Evolutionary conservation across 805 yeast genomes (phyloP), one percentile per base, ranked within the genome.

Genomic region (Yamadazyma laniorum): DNA sequence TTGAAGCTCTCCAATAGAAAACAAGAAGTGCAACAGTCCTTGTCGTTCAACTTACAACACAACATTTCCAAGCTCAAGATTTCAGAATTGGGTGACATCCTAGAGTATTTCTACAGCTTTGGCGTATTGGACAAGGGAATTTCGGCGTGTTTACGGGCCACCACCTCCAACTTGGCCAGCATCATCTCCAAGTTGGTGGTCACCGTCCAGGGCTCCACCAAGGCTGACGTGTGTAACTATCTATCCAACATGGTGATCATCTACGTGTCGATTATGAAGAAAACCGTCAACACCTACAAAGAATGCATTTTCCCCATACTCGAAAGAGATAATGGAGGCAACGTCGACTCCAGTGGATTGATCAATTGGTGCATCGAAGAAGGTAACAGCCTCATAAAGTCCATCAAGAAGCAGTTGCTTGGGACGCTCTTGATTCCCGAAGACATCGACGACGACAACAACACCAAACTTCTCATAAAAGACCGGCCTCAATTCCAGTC

Each of bases 331-430:
- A 55, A 50, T 32, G 56, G 57, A 21, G 58, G 56, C 6, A 59
- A 58, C 29, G 58, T 58, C 9, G 70, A 76, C 35, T 70, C 83
- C 7, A 75, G 83, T 48, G 69, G 70, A 21, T 65, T 88, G 13
- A 82, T 87, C n/a, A 79, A 80, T 44, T 88, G 96, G 95, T 75
- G 83, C 23, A 75, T 77, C 40, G 72, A 72, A 9, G 83, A 81
- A 55, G 75, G 85, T 22, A 74, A 76, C 28, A 66, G 67, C 33
- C 82, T 84, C 47, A 77, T 79, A 21, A 63, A 66, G 13, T 59
- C 80, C 5, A 74, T 89, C 48, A 76, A 79, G 33, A 77, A 84
- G 39, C 90, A 85, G 48, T 61, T 90, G 18, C 67, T 78, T 32
- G 86, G 83, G 16, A 77, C 85, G 11, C 71, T 77, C 32, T 64